A percentile compares a stretch with the other conserved stretches of the same genome.
Conservation (phyloP, 805 yeast species). For the Yarrowia osloensis region DNA sequence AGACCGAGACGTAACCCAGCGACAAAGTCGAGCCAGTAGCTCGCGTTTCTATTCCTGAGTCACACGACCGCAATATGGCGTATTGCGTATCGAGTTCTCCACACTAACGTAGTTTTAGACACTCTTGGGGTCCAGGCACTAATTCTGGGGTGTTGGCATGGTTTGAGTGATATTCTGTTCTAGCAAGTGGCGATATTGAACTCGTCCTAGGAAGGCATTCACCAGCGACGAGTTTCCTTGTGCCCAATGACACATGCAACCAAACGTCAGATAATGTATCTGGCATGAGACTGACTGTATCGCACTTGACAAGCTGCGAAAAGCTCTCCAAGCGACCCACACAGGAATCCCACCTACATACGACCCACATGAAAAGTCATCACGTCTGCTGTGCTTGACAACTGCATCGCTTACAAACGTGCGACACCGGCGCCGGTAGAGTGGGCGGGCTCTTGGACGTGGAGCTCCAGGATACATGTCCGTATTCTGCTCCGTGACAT, state of each 20-base stretch:
- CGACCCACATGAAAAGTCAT: background rate
- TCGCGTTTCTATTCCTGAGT: background rate
- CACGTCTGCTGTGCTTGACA: background rate
- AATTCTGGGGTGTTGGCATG: background rate
- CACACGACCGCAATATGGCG: background rate
- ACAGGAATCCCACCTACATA: background rate
- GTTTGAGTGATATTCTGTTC: background rate
- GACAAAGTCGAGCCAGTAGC: background rate
- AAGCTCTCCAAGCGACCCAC: background rate
- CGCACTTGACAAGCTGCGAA: background rate
- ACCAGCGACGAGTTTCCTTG: too few relatives aligned
- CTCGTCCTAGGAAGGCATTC: too few relatives aligned
- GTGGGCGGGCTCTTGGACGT: background rate
- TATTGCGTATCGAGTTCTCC: background rate
- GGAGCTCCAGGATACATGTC: background rate
- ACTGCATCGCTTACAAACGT: background rate
- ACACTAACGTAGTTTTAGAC: background rate
- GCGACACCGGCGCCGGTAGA: background rate
- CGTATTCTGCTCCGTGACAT: background rate
- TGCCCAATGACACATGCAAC: background rate
- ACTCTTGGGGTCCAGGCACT: background rate
- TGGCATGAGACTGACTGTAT: background rate
- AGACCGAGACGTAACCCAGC: background rate
- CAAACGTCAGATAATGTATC: background rate
- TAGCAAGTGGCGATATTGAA: too few relatives aligned